phyloP scores from a whole-genome alignment of 192 early-diverging fungal genomes.

The Podila horticola region DNA sequence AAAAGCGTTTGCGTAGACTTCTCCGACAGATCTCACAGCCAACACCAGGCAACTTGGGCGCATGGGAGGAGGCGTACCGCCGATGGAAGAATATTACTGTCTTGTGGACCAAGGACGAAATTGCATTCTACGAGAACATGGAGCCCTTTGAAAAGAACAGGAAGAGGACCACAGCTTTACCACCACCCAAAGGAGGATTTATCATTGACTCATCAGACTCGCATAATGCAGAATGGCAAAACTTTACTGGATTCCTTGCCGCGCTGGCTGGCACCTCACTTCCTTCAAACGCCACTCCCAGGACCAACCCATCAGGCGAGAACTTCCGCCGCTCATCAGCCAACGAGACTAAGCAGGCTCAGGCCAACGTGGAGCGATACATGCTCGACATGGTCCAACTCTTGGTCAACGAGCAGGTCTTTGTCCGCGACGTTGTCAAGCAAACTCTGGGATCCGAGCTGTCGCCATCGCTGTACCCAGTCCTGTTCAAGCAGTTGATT shows the following conservation, averaged over 20 bases:
- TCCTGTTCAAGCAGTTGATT: conserved; percentile 68
- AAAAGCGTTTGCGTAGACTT: conserved; percentile 79
- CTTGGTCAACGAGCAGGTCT: conserved; percentile 75
- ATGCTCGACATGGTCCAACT: conserved; percentile 78
- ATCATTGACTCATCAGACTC: conserved; percentile 30
- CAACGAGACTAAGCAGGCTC: conserved; percentile 48
- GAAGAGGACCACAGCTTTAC: conserved; percentile 39
- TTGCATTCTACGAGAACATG: conserved; percentile 53
- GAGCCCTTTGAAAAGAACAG: conserved; percentile 45
- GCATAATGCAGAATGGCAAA: conserved; percentile 73
- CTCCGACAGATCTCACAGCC: conserved; percentile 71
- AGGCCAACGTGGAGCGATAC: conserved; percentile 72
- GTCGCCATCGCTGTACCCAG: conserved; percentile 68
- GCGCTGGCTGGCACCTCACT: conserved; percentile 80
- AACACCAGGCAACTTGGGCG: conserved; percentile 79
- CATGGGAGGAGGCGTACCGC: conserved; percentile 85
- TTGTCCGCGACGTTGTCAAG: conserved; percentile 79
- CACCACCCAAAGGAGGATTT: conserved; percentile 42
- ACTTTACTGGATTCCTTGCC: conserved; percentile 86
- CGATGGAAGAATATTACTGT: conserved; percentile 75
- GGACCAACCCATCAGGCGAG: conserved; percentile 34
- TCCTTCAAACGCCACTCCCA: conserved; percentile 17
- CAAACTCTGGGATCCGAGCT: conserved; percentile 86
- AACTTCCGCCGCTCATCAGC: conserved; percentile 30
- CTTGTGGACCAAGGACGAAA: conserved; percentile 49